Percentiles rank a stretch among this genome's conserved stretches.
These are phyloP conservation scores for Auriscalpium orientale DNA, from an alignment of 768 basidiomycete species.

Conservation along the genomic window DNA sequence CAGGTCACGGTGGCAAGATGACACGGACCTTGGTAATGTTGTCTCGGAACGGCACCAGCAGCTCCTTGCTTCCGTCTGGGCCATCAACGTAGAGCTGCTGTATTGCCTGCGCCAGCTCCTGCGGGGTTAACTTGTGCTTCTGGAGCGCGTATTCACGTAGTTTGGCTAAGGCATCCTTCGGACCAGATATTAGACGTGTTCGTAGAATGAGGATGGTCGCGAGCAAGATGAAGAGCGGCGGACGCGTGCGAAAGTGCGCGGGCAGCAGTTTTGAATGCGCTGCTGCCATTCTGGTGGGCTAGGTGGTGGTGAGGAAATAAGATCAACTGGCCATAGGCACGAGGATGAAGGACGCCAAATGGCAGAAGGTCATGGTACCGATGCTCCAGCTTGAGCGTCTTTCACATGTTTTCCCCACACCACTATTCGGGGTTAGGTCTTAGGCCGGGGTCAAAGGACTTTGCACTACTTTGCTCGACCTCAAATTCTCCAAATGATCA, in stretches of 20 bases:
- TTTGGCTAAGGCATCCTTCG: conserved; percentile 6
- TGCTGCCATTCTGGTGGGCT: not conserved
- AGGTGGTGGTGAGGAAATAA: not conserved
- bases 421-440: not conserved
- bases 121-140: conserved; percentile 10
- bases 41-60: conserved; percentile 63
- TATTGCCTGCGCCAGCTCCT: conserved; percentile 40
- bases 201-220: conserved; percentile 7
- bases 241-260: not conserved
- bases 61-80: conserved; percentile 48
- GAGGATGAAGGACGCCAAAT: not conserved
- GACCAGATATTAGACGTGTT: conserved; percentile 8
- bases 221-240: conserved; percentile 1
- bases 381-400: not conserved
- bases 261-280: not conserved
- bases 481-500: not conserved
- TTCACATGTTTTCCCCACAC: not conserved
- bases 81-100: conserved; percentile 59
- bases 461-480: too few relatives aligned
- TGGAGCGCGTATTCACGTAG: not conserved
- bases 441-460: too few relatives aligned
- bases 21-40: conserved; percentile 51
- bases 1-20: not conserved
- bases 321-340: not conserved
- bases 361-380: not conserved